Base-by-base conservation (phyloP, 306 rosid species). In the Ormosia semicastrata region DNA sequence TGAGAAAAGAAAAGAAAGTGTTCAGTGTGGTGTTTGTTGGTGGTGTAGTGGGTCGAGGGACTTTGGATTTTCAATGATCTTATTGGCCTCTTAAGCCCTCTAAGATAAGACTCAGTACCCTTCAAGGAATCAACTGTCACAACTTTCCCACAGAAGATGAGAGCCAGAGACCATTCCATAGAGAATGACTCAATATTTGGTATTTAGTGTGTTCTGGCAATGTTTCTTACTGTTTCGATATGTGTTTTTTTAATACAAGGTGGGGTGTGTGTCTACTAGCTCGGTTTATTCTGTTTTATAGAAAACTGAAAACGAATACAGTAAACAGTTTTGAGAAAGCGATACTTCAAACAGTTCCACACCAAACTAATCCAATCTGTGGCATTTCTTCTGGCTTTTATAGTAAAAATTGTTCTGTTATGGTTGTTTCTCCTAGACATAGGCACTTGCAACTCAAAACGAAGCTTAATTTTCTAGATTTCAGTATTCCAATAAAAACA, bases 11-110 rank as follows among this genome's bases (percentile, higher is more conserved):
- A 53, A 78, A 62, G 40, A 3, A 58, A 78, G 82, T 74, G 52
- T 72, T 77, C 71, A 74, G 82, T 74, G 59, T 76, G 66, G 59
- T 82, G 75, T 67, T 78, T 86, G 81, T 76, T 85, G 79, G 80
- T 82, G 78, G 58, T 78, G 57, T 65, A 58, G 81, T 86, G 84
- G 86, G 81, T 77, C 52, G 32, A 66, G 47, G 50, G 52, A 50
- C 12, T 82, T 69, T 46, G 87, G 73, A 79, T 62, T 86, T 86
- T 69, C 81, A 78, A 68, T 75, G 33, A 68, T 78, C 75, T 73
- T 75, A 82, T 78, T 74, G 84, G 76, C 12, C 47, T 72, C 12
- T 57, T 15, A n/a, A 77, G 7, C 73, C 74, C 75, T 71, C 49
- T 68, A 2, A 82, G 79, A 86, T 72, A 59, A 81, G 75, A 64